These are phyloP conservation scores for Taphrina pruni DNA, from an alignment of 1,139 yeast genomes.

Conservation along the genomic window DNA sequence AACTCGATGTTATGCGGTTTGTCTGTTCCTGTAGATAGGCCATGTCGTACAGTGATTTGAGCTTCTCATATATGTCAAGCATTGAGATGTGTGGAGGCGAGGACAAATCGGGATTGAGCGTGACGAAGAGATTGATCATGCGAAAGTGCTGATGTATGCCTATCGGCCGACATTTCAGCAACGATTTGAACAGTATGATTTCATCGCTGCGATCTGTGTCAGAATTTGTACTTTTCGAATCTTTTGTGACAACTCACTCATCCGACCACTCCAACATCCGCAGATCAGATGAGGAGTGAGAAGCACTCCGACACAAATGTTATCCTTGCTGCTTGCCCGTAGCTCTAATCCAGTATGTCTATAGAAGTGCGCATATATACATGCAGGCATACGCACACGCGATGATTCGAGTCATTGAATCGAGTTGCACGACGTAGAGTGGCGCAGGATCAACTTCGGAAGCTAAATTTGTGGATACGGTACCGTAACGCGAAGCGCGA, in stretches of 20 bases:
- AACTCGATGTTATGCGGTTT: slow-evolving; percentile 6
- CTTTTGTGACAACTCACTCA: slow-evolving; percentile 6
- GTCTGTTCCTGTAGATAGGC: slow-evolving; percentile 16
- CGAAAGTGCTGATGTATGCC: slow-evolving; percentile 37
- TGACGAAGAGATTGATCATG: slow-evolving; percentile 28
- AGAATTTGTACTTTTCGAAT: neutral
- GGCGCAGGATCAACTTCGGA: slow-evolving; percentile 10
- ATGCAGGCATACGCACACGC: no score
- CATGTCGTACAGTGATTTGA: slow-evolving; percentile 27
- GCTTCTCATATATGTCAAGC: slow-evolving; percentile 17
- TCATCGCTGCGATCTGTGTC: slow-evolving; percentile 24
- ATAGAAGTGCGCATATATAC: no score
- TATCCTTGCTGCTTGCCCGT: no score
- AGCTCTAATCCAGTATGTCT: no score
- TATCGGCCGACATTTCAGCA: slow-evolving; percentile 31
- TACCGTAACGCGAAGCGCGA: neutral
- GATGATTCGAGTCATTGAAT: neutral
- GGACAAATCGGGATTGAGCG: slow-evolving; percentile 26
- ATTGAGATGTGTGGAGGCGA: slow-evolving; percentile 27
- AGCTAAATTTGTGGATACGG: slow-evolving; percentile 6
- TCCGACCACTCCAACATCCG: slow-evolving; percentile 25
- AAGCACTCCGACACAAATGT: no score
- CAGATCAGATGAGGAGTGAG: neutral
- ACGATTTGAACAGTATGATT: slow-evolving; percentile 19
- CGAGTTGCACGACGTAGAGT: neutral